Evolutionary conservation across 2,329 filamentous ascomycete species (phyloP).

Genomic region (Lasiodiplodia gonubiensis): DNA sequence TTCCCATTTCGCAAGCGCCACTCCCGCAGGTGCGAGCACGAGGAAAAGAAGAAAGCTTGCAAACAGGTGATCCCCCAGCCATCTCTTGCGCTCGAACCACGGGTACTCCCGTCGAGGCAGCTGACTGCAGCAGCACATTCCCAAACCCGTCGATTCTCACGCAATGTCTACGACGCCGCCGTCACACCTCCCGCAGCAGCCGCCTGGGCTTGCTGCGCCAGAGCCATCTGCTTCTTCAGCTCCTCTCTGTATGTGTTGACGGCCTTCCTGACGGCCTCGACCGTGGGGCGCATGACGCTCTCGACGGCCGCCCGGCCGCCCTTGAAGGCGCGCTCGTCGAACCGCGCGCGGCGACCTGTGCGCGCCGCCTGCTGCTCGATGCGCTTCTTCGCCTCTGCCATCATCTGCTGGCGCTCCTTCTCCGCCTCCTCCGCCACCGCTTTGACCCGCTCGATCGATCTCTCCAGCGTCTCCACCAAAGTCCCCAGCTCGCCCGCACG

Average conservation of each 20-base stretch:
- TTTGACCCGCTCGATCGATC: slow-evolving; percentile 78
- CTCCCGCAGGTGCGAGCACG: too few relatives aligned
- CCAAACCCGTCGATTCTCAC: neutral
- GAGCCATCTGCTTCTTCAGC: slow-evolving; percentile 62
- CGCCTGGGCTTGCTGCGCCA: slow-evolving; percentile 29
- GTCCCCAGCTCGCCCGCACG: slow-evolving; percentile 81
- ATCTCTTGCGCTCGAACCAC: too few relatives aligned
- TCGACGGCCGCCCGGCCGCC: slow-evolving; percentile 79
- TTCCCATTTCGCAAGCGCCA: too few relatives aligned
- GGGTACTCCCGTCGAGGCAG: too few relatives aligned
- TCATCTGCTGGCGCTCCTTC: slow-evolving; percentile 68
- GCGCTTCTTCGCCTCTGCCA: slow-evolving; percentile 59
- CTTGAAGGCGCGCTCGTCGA: slow-evolving; percentile 54
- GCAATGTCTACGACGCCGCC: neutral
- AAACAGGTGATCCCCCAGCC: too few relatives aligned
- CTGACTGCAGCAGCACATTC: too few relatives aligned
- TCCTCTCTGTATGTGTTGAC: slow-evolving; percentile 73
- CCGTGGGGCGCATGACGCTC: slow-evolving; percentile 75
- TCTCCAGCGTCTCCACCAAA: slow-evolving; percentile 79
- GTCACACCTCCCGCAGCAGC: neutral
- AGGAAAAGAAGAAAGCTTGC: neutral
- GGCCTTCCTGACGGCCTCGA: slow-evolving; percentile 73
- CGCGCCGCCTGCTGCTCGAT: slow-evolving; percentile 72
- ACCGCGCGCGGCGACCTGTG: slow-evolving; percentile 75
- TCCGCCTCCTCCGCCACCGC: slow-evolving; percentile 83